phyloP scores from a whole-genome alignment of 495 filamentous ascomycete species.

The Podospora anserina region DNA sequence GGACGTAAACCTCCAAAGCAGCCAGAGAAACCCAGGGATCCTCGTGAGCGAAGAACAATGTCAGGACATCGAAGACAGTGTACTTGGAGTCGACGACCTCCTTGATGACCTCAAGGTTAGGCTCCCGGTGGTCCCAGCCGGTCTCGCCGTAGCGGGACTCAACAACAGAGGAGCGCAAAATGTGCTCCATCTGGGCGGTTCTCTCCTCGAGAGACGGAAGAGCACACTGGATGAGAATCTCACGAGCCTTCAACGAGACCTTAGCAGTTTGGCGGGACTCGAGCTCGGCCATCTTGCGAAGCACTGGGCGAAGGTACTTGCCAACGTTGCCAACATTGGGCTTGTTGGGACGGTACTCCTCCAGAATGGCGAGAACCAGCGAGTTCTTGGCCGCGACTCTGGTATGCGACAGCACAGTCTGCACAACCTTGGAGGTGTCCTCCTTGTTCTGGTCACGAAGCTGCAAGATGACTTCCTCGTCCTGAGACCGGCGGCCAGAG shows the following conservation, averaged over 20 bases:
- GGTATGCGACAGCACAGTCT: constrained; percentile 90
- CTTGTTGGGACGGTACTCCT: constrained; percentile 93
- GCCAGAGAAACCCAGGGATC: constrained; percentile 95
- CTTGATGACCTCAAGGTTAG: constrained; percentile 79
- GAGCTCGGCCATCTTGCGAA: constrained; percentile 85
- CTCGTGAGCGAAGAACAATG: constrained; percentile 87
- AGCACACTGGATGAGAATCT: constrained; percentile 94
- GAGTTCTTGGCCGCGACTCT: constrained; percentile 91
- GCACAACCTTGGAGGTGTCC: constrained; percentile 74
- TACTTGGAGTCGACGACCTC: constrained; percentile 98
- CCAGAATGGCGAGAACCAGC: constrained; percentile 83
- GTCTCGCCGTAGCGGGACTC: constrained; percentile 96
- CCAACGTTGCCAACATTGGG: constrained; percentile 81
- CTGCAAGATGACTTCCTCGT: constrained; percentile 91
- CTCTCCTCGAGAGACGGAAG: constrained; percentile 94
- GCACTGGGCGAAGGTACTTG: constrained; percentile 78
- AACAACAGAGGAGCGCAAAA: constrained; percentile 92
- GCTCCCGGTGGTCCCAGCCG: constrained; percentile 94
- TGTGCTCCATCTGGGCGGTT: constrained; percentile 96
- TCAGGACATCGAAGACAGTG: constrained; percentile 94
- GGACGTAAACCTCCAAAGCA: constrained; percentile 91
- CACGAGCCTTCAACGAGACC: constrained; percentile 93
- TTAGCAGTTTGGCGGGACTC: constrained; percentile 87
- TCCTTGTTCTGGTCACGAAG: constrained; percentile 96
- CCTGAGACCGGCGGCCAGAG: constrained; percentile 75